Percentiles rank a stretch among this genome's conserved stretches.
These are phyloP conservation scores for Diaporthe ilicicola DNA, from an alignment of 2,329 filamentous ascomycete species.

Conservation along the genomic window DNA sequence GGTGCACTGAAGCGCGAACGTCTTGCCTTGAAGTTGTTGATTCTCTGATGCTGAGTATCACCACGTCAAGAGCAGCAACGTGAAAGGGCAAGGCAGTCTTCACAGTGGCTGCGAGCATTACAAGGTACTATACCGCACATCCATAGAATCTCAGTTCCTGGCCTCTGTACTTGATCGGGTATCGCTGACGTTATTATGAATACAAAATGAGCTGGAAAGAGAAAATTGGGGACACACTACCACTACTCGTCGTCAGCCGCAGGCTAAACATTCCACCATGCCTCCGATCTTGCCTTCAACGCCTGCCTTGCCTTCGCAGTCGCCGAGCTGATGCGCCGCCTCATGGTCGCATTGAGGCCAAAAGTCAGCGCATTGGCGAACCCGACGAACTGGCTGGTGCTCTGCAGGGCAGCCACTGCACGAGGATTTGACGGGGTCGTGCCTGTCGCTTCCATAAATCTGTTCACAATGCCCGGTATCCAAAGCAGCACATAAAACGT, in stretches of 20 bases:
- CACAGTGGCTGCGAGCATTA: not conserved
- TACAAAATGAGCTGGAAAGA: not conserved
- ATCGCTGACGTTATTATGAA: not conserved
- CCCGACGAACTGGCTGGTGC: constrained; percentile 21
- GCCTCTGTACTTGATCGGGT: not conserved
- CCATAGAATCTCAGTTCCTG: not conserved
- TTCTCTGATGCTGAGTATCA: not conserved
- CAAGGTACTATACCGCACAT: not conserved
- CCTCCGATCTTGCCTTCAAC: not conserved
- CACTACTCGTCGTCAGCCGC: not conserved
- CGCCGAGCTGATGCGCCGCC: constrained; percentile 8
- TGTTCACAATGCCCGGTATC: constrained; percentile 19
- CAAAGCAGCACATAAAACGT: constrained; percentile 10
- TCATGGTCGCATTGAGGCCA: constrained; percentile 4
- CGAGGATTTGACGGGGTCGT: not conserved
- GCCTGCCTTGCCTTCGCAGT: not conserved
- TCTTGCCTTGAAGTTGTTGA: too few species aligned
- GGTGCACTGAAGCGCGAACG: not conserved
- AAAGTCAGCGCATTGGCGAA: constrained; percentile 23
- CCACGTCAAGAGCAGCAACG: too few species aligned
- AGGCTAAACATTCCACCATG: constrained; percentile 1
- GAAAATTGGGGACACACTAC: not conserved
- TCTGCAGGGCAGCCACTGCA: constrained; percentile 3
- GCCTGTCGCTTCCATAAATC: constrained; percentile 17
- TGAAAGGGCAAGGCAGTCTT: too few species aligned